Conservation (phyloP, 164 flowering plant genomes). For the Macadamia tetraphylla region DNA sequence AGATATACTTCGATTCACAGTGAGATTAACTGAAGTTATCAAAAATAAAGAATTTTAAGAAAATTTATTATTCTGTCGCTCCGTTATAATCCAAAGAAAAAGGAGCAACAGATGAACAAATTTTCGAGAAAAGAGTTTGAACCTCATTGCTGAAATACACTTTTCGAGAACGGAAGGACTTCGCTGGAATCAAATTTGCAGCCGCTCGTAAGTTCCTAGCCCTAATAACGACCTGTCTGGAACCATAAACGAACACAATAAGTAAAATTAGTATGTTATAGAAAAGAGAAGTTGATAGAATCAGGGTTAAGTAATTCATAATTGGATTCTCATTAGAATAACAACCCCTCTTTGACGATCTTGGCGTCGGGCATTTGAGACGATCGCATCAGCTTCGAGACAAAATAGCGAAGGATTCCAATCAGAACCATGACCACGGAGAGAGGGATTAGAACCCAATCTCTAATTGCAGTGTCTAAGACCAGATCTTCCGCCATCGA, state of each 20-base stretch:
- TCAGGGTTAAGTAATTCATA: background rate
- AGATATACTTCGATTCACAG: too few relatives aligned
- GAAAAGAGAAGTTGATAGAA: background rate
- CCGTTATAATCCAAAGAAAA: too few relatives aligned
- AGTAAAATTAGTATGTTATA: background rate
- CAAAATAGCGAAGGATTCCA: slow-evolving; percentile 87
- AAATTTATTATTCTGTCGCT: too few relatives aligned
- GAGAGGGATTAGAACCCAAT: slow-evolving; percentile 94
- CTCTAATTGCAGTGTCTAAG: slow-evolving; percentile 91
- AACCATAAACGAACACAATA: slow-evolving; percentile 11
- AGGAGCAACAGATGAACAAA: too few relatives aligned
- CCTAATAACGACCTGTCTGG: slow-evolving; percentile 81
- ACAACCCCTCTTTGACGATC: slow-evolving; percentile 85
- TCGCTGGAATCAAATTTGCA: slow-evolving; percentile 79
- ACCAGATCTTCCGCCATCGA: slow-evolving; percentile 96
- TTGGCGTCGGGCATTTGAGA: slow-evolving; percentile 69
- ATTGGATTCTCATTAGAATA: background rate
- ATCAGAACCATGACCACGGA: slow-evolving; percentile 95
- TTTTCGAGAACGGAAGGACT: slow-evolving; percentile 75
- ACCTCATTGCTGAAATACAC: slow-evolving; percentile 88
- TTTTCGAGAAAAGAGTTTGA: background rate
- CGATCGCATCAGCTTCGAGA: slow-evolving; percentile 90
- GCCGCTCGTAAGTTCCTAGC: slow-evolving; percentile 76
- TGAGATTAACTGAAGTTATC: too few relatives aligned
- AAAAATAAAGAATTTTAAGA: too few relatives aligned